A percentile compares a stretch with the other conserved stretches of the same genome.
Conservation (phyloP, 148 eudicot species). For the Persicaria maculosa region DNA sequence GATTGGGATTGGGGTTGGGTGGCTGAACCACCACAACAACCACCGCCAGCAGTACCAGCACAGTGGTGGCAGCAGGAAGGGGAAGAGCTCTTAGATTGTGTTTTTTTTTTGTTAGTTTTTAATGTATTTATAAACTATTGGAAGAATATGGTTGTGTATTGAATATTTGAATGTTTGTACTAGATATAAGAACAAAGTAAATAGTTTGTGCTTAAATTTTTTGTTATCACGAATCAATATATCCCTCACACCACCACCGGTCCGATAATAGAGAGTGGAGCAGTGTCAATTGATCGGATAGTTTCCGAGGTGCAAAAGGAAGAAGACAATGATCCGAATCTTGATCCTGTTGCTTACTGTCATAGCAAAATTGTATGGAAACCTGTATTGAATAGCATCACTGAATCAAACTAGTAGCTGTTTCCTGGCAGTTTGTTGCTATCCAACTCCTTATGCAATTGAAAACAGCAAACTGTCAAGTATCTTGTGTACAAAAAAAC, state of each 20-base stretch:
- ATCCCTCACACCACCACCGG: too few species aligned
- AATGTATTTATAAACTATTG: neutral
- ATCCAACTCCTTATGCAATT: too few species aligned
- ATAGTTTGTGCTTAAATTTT: neutral
- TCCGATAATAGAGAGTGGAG: conserved; percentile 36
- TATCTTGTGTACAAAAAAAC: too few species aligned
- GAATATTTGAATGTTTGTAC: neutral
- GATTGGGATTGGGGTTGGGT: conserved; percentile 57
- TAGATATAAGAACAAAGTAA: conserved; percentile 1
- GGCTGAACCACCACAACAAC: conserved; percentile 35
- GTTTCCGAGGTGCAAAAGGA: conserved; percentile 28
- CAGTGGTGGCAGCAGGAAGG: conserved; percentile 15
- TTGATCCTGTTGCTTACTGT: neutral
- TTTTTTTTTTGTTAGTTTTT: neutral
- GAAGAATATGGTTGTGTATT: neutral
- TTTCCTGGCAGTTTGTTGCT: neutral
- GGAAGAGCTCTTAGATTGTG: neutral
- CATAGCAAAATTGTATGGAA: conserved; percentile 25
- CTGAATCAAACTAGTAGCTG: conserved; percentile 25
- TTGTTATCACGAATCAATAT: too few species aligned
- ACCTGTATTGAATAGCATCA: conserved; percentile 43
- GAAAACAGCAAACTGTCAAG: too few species aligned
- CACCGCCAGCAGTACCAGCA: neutral
- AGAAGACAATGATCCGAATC: neutral
- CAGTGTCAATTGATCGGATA: conserved; percentile 27